phyloP scores from a whole-genome alignment of 306 rosid species.

The Potentilla sterilis region DNA sequence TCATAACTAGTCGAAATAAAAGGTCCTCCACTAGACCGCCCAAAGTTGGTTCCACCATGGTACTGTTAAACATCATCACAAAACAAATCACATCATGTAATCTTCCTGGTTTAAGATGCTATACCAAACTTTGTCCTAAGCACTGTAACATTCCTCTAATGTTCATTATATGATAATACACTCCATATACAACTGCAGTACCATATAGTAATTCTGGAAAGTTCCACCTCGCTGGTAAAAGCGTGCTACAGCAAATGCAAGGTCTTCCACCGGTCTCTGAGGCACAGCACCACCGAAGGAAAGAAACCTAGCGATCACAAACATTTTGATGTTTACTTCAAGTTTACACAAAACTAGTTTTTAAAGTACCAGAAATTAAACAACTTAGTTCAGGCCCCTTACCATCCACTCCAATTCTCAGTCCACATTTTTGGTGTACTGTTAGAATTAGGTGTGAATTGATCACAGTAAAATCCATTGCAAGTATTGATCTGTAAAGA shows the following conservation, averaged over 20 bases:
- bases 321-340: conserved; percentile 9
- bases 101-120: not conserved
- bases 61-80: conserved; percentile 52
- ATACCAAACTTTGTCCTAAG: not conserved
- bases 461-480: conserved; percentile 90
- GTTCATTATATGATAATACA: conserved; percentile 3
- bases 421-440: conserved; percentile 92
- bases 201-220: conserved; percentile 93
- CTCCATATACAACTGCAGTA: conserved; percentile 29
- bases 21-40: conserved; percentile 74
- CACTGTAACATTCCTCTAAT: not conserved
- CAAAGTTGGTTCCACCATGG: conserved; percentile 98
- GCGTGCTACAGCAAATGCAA: conserved; percentile 90
- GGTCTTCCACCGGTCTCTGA: conserved; percentile 82
- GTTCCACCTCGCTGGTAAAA: conserved; percentile 93
- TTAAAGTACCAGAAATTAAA: not conserved
- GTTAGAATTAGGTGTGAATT: conserved; percentile 73
- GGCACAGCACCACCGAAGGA: conserved; percentile 79
- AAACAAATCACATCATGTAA: conserved; percentile 24
- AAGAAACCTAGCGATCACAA: conserved; percentile 55
- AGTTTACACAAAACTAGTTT: not conserved
- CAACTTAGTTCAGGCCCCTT: conserved; percentile 6
- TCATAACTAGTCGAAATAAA: conserved; percentile 86
- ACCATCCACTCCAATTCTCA: conserved; percentile 95
- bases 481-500: conserved; percentile 73